Evolutionary conservation across 805 yeast species (phyloP).

Genomic region (Saccharomycopsis sp.): DNA sequence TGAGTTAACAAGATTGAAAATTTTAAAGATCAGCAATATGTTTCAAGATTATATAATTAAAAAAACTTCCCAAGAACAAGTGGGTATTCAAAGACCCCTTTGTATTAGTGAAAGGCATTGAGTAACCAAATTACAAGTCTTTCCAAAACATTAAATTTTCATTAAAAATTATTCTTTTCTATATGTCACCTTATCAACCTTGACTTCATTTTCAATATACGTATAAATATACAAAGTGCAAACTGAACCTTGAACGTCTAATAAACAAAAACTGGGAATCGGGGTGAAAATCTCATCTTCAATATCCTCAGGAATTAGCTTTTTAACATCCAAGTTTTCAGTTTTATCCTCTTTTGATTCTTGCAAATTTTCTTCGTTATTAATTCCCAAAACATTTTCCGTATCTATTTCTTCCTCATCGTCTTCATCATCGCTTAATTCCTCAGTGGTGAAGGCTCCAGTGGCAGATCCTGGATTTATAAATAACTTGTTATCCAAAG

Average conservation of each 20-base stretch:
- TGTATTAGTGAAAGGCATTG: too few relatives aligned
- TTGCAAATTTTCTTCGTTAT: constrained; percentile 24
- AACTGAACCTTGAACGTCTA: constrained; percentile 72
- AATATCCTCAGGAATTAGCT: not conserved
- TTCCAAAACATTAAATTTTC: not conserved
- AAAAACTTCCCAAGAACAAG: too few relatives aligned
- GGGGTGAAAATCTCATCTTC: constrained; percentile 19
- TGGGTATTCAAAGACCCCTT: too few relatives aligned
- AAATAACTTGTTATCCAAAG: constrained; percentile 84
- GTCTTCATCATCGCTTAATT: constrained; percentile 45
- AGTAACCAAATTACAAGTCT: not conserved
- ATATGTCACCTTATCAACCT: constrained; percentile 78
- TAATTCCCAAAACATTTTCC: too few relatives aligned
- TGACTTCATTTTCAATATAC: constrained; percentile 67
- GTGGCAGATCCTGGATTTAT: constrained; percentile 97
- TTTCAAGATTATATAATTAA: too few relatives aligned
- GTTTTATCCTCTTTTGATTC: constrained; percentile 19
- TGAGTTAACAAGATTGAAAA: too few relatives aligned
- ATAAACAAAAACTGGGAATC: constrained; percentile 80
- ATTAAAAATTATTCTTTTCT: constrained; percentile 32
- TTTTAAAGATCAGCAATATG: too few relatives aligned
- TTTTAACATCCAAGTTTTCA: constrained; percentile 10
- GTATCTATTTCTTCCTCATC: constrained; percentile 29
- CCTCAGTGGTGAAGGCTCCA: constrained; percentile 70
- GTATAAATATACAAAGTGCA: constrained; percentile 84